Percentiles rank a stretch among this genome's conserved stretches.
phyloP scores from a whole-genome alignment of 495 filamentous ascomycete genomes.

The Bacidia rubella region DNA sequence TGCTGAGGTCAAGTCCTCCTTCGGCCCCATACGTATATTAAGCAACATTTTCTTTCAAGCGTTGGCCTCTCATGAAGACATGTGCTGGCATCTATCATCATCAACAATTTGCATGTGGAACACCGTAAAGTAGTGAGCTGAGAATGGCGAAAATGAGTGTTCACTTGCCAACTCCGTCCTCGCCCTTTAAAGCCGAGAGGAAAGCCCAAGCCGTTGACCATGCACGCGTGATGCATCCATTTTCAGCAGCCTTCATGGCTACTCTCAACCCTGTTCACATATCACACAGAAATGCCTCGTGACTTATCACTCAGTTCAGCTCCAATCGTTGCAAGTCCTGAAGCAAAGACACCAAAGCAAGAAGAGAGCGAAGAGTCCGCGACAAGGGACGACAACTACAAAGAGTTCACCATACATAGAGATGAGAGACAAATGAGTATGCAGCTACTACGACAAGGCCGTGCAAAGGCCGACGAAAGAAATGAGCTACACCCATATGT shows the following conservation, averaged over 20 bases:
- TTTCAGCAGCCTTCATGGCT: neutral
- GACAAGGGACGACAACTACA: constrained; percentile 3
- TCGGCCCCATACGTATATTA: no score
- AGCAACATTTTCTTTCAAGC: no score
- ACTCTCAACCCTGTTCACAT: neutral
- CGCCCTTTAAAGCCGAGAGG: no score
- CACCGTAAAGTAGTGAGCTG: no score
- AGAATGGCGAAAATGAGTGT: no score
- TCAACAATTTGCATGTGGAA: no score
- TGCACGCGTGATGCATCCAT: neutral
- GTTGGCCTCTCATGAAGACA: no score
- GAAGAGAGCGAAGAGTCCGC: constrained; percentile 4
- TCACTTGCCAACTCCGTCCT: no score
- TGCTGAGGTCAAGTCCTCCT: no score
- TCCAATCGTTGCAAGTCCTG: constrained; percentile 19
- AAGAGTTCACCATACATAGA: constrained; percentile 16
- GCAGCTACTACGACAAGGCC: neutral
- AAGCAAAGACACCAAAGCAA: constrained; percentile 12
- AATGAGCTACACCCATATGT: constrained; percentile 52
- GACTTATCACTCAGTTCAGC: constrained; percentile 18
- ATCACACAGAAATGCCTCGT: constrained; percentile 22
- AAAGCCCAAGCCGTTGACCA: no score
- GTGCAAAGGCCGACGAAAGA: constrained; percentile 2
- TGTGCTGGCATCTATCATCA: no score
- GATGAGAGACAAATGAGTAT: constrained; percentile 7